Evolutionary conservation across 1,284 basidiomycete genomes (phyloP), one percentile per base, ranked within the genome.

Genomic region (Puccinia novopanici): DNA sequence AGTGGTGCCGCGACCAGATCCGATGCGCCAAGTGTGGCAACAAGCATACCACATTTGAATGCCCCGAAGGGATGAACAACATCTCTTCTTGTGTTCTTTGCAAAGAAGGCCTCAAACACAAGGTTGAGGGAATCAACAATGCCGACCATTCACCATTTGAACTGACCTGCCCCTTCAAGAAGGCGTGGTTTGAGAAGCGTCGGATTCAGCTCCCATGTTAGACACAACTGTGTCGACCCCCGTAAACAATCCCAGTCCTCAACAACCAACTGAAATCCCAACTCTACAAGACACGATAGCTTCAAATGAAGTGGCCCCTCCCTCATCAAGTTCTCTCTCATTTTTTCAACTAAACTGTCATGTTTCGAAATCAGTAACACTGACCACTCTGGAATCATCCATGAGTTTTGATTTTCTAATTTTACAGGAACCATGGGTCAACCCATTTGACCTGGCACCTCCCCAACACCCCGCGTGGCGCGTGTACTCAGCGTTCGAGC

Each of bases 381-480:
- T 34, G 2, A 48, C 40, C 19, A 1, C 48, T n/a, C 24, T 67
- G 9, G 22, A 67, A 9, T 42, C 37, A 15, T 2, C 37, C 15
- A 13, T 45, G 45, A 24, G 24, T 9, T 67, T 48, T n/a, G 17
- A 40, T 45, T 42, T 63, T 59, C 27, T 75, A 6, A 19, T 75
- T 2, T 30, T 75, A 5, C 73, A 75, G 30, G 73, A 75, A 63
- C 73, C 73, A 1, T 75, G 73, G 73, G 9, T 63, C 4, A 61
- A 75, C 22, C 30, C 73, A 19, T 17, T 61, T 19, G 40, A 54
- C 4, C 40, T 63, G 4, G 4, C 5, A 19, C 37, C 59, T 17
- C n/a, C n/a, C n/a, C n/a, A n/a, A n/a, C n/a, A n/a, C n/a, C n/a
- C n/a, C n/a, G n/a, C n/a, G n/a, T n/a, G n/a, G n/a, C n/a, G n/a